Conservation (phyloP, 2,329 filamentous ascomycete species). For the Aspergillus sp. region DNA sequence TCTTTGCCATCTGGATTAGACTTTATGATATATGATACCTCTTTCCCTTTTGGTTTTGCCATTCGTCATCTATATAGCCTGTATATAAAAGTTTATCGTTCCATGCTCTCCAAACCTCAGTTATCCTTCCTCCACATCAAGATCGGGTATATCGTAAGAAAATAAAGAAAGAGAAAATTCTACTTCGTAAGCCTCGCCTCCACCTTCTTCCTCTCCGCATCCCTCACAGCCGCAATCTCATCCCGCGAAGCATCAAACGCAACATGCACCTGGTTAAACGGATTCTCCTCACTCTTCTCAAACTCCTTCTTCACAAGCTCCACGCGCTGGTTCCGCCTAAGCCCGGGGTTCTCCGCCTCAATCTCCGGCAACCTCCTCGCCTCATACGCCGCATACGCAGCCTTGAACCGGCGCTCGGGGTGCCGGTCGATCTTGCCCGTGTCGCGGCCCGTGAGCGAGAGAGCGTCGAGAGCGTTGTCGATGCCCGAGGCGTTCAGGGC, state of each 20-base stretch:
- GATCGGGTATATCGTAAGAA: constrained; percentile 16
- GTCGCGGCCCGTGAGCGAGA: constrained; percentile 66
- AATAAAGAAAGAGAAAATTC: constrained; percentile 12
- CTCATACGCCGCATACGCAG: constrained; percentile 81
- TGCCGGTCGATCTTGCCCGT: constrained; percentile 80
- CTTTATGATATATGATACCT: constrained; percentile 26
- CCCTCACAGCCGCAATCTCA: constrained; percentile 70
- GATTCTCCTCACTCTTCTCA: constrained; percentile 91
- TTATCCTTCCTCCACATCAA: background rate
- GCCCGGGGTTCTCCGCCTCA: constrained; percentile 77
- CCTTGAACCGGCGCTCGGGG: constrained; percentile 84
- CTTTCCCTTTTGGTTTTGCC: constrained; percentile 13
- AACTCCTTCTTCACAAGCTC: constrained; percentile 89
- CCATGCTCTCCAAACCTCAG: background rate
- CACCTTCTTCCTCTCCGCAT: constrained; percentile 72
- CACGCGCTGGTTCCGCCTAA: constrained; percentile 82
- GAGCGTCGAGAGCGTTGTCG: constrained; percentile 88
- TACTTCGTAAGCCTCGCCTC: constrained; percentile 66
- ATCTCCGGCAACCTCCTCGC: constrained; percentile 82
- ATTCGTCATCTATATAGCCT: background rate
- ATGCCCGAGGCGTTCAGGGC: constrained; percentile 84
- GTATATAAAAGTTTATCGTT: constrained; percentile 5
- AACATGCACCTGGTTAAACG: constrained; percentile 83
- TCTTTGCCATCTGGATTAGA: constrained; percentile 24
- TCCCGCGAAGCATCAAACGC: constrained; percentile 78